phyloP scores from a whole-genome alignment of 306 rosid genomes.

The Senna tora region DNA sequence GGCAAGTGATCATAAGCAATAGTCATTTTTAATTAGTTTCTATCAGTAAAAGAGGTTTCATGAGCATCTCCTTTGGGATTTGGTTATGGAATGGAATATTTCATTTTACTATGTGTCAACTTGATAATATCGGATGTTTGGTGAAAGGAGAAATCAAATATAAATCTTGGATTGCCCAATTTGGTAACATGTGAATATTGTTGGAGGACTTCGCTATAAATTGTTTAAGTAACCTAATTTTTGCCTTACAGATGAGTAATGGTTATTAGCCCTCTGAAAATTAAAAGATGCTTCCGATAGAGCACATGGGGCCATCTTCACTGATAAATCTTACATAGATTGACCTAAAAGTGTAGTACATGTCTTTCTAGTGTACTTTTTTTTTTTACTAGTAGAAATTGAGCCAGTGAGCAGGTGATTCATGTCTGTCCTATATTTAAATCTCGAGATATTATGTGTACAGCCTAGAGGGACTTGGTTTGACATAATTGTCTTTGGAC shows the following conservation, averaged over 20 bases:
- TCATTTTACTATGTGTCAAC: background rate
- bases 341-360: background rate
- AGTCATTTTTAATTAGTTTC: background rate
- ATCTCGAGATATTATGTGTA: background rate
- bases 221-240: background rate
- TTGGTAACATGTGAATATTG: background rate
- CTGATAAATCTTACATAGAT: background rate
- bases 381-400: background rate
- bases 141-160: background rate
- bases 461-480: background rate
- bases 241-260: conserved; percentile 2
- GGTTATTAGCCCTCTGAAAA: background rate
- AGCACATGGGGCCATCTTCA: background rate
- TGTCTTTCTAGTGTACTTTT: background rate
- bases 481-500: background rate
- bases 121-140: background rate
- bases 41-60: background rate
- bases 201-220: background rate
- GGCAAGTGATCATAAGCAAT: background rate
- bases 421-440: background rate
- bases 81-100: background rate
- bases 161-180: background rate
- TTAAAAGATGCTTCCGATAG: background rate
- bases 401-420: background rate
- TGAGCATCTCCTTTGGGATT: background rate